These are phyloP conservation scores for Sarocladiaceae sp. DNA, from an alignment of 2,329 filamentous ascomycete species.

Conservation along the genomic window DNA sequence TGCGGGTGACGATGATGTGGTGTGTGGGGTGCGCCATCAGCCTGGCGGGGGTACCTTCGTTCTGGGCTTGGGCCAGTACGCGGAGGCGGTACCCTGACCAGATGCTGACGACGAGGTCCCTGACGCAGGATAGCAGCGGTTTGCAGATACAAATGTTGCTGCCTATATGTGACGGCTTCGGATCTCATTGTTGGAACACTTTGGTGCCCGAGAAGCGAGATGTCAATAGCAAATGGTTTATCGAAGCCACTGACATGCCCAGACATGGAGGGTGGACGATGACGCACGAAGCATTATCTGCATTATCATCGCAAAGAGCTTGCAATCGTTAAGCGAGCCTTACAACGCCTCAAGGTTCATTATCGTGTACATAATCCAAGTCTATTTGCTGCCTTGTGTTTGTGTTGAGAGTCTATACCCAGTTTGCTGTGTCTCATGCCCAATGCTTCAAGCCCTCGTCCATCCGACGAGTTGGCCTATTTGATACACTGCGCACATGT, in stretches of 20 bases:
- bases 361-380: background rate
- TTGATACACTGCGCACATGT: conserved; percentile 1
- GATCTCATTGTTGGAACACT: no score
- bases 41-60: background rate
- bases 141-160: no score
- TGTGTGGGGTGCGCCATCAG: background rate
- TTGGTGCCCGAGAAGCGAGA: no score
- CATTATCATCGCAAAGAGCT: no score
- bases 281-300: no score
- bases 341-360: background rate
- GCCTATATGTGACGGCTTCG: no score
- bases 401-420: conserved; percentile 9
- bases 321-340: no score
- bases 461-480: background rate
- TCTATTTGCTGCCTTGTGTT: conserved; percentile 9
- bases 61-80: background rate
- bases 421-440: conserved; percentile 7
- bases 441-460: conserved; percentile 1
- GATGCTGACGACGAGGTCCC: background rate
- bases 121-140: no score
- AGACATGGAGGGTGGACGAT: no score
- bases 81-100: background rate
- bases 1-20: conserved; percentile 9
- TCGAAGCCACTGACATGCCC: no score
- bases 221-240: no score